Evolutionary conservation across 306 rosid species (phyloP), one percentile per base, ranked within the genome.

Genomic region (Rosa persica): DNA sequence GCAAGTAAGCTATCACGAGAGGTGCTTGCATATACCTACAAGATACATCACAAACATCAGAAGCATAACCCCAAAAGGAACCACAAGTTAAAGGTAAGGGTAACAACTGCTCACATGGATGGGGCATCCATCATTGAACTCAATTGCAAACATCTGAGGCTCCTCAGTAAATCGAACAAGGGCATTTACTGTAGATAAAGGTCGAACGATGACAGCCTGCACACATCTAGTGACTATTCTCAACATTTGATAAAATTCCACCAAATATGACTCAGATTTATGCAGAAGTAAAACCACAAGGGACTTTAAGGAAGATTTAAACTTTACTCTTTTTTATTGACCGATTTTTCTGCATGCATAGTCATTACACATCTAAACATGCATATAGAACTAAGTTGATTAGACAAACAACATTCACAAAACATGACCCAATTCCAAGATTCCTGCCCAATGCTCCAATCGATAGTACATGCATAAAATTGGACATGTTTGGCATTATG

Each of bases 151-250:
- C 99, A 96, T 96, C 81, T 93, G 99, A 71, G 99, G 99, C 83
- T 96, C 99, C 90, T 96, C 99, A 5, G 98, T 95, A 72, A 96
- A 93, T 73, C 99, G 94, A 77, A 96, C 96, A 77, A 96, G 99
- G 43, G 98, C 84, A 65, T 89, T 85, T 81, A 93, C 98, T 64
- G 97, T 86, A 87, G 98, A 90, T 82, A 96, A 93, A 75, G 97
- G 99, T 90, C 91, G 99, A 83, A 96, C 98, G 80, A 80, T 88
- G 89, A 96, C 98, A 84, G 99, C 99, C 99, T 96, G 99, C 95
- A 91, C 44, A 84, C 89, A 88, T 93, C 98, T 89, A 91, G 95
- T 88, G 72, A 83, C 85, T 89, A 88, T 74, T 88, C 87, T 89
- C 88, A 86, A 89, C 83, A 84, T 78, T 86, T 88, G 88, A 87